Percentiles rank a stretch among this genome's conserved stretches.
These are phyloP conservation scores for Trypanosoma cruzi DNA, from an alignment of 208 protist genomes.

Conservation along the genomic window DNA sequence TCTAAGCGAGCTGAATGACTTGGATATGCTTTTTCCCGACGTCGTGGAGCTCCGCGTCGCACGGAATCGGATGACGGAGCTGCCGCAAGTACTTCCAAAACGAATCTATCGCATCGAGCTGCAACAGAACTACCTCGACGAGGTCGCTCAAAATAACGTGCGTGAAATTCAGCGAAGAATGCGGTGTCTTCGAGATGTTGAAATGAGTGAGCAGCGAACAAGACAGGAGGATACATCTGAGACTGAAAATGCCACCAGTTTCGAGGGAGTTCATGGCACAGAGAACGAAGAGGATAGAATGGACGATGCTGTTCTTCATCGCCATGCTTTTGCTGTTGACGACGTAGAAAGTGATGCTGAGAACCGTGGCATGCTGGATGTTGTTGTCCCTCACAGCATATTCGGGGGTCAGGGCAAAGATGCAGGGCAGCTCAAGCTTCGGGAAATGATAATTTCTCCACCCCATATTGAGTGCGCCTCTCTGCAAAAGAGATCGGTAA, in stretches of 20 bases:
- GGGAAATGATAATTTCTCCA: background rate
- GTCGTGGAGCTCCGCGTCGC: slow-evolving; percentile 45
- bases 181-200: slow-evolving; percentile 2
- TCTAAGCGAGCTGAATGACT: slow-evolving; percentile 27
- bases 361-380: background rate
- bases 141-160: background rate
- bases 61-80: slow-evolving; percentile 23
- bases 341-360: background rate
- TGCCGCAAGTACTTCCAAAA: slow-evolving; percentile 16
- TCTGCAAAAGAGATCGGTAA: background rate
- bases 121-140: slow-evolving; percentile 16
- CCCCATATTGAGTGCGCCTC: background rate
- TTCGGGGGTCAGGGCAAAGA: background rate
- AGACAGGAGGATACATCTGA: background rate
- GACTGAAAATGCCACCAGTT: background rate
- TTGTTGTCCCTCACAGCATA: background rate
- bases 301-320: background rate
- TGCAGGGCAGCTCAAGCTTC: background rate
- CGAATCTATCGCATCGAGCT: background rate
- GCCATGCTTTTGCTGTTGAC: too few relatives aligned
- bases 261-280: background rate
- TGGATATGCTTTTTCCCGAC: slow-evolving; percentile 34
- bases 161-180: slow-evolving; percentile 7
- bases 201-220: slow-evolving; percentile 12
- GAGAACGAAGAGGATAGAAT: background rate